Evolutionary conservation across 805 yeast species (phyloP).

Genomic region (Osmozyma mogii): DNA sequence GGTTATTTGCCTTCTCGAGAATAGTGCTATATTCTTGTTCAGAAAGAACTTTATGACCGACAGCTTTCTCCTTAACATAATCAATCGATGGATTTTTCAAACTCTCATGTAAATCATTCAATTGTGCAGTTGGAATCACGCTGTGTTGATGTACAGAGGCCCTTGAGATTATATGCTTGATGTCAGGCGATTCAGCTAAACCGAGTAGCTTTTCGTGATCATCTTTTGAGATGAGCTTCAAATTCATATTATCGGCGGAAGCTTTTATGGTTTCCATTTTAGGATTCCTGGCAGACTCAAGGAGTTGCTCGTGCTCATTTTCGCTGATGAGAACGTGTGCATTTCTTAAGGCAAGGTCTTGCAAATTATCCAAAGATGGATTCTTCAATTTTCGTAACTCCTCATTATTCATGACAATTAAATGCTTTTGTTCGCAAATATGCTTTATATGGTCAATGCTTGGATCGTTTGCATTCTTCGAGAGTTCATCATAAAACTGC

Average conservation of each 20-base stretch:
- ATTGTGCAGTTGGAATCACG: too few relatives aligned
- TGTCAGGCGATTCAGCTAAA: too few relatives aligned
- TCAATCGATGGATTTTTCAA: constrained; percentile 13
- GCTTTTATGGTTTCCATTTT: too few relatives aligned
- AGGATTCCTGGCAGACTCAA: too few relatives aligned
- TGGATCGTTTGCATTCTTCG: constrained; percentile 9
- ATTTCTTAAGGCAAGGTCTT: too few relatives aligned
- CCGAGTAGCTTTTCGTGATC: too few relatives aligned
- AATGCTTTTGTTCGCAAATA: constrained; percentile 11
- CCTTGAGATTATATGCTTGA: too few relatives aligned
- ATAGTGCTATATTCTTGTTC: constrained; percentile 10
- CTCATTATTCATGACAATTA: constrained; percentile 2
- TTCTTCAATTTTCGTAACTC: not conserved
- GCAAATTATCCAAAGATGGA: not conserved
- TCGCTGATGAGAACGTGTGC: not conserved
- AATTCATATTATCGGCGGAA: too few relatives aligned
- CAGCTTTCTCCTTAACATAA: constrained; percentile 9
- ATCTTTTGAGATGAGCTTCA: too few relatives aligned
- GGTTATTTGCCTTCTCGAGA: constrained; percentile 8
- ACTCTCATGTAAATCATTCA: too few relatives aligned
- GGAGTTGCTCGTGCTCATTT: not conserved
- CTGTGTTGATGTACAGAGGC: too few relatives aligned
- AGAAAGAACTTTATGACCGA: constrained; percentile 13
- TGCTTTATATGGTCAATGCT: constrained; percentile 1
- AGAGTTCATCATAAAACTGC: constrained; percentile 23